Evolutionary conservation across 257 asterid species (phyloP).

Genomic region (Linderniella brevidens): DNA sequence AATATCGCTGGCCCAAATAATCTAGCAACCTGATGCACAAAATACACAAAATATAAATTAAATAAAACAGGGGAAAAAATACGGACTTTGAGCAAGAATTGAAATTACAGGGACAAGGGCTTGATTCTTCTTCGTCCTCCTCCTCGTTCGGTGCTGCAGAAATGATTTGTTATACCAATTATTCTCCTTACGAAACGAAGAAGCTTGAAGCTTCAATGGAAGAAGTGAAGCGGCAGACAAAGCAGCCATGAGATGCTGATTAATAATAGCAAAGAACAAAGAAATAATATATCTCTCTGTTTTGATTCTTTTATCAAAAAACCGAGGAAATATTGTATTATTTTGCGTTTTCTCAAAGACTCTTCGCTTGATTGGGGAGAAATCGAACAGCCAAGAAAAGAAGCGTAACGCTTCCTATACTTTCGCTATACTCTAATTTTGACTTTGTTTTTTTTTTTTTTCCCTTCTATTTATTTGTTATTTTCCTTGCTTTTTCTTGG

Average conservation of each 20-base stretch:
- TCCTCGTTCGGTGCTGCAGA: background rate
- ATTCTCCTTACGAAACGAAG: background rate
- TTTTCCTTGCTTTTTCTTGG: too few relatives aligned
- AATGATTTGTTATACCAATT: background rate
- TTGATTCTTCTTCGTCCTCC: conserved; percentile 2
- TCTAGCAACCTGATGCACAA: conserved; percentile 4
- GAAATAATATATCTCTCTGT: too few relatives aligned
- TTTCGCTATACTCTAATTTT: too few relatives aligned
- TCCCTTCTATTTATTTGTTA: too few relatives aligned
- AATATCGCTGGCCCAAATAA: conserved; percentile 6
- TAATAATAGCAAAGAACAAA: too few relatives aligned
- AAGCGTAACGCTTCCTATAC: too few relatives aligned
- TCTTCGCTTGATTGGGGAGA: too few relatives aligned
- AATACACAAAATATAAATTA: background rate
- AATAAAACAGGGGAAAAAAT: background rate
- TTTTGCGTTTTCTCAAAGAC: too few relatives aligned
- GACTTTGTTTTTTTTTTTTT: too few relatives aligned
- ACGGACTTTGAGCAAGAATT: background rate
- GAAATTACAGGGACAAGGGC: background rate
- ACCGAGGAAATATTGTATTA: too few relatives aligned
- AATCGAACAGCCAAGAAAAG: too few relatives aligned
- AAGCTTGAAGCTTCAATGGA: conserved; percentile 1
- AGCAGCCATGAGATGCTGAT: background rate
- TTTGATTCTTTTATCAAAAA: too few relatives aligned
- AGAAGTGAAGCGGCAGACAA: background rate